Evolutionary conservation across 495 filamentous ascomycete genomes (phyloP), one percentile per base, ranked within the genome.

Genomic region (Astrothelium macrocarpum): DNA sequence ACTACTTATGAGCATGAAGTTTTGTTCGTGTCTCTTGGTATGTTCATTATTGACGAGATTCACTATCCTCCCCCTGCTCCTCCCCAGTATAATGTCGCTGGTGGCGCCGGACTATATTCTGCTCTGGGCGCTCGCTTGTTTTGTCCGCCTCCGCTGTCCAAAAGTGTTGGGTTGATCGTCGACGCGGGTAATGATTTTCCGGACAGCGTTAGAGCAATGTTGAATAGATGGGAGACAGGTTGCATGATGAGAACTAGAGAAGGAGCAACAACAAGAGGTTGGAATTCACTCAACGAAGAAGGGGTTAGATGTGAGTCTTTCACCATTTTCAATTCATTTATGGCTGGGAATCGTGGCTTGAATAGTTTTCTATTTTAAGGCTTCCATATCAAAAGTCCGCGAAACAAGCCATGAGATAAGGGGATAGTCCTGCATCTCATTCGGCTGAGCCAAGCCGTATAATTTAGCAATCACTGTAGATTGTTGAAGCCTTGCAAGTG

Each of bases 41-140:
- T 97, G 93, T 92, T 96, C 69, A 96, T 96, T 59, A 88, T 97
- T 63, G 92, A 98, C 79, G 90, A 97, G 64, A 97, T 97, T 70
- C 87, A 96, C 63, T 92, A 87, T 66, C 81, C 74, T 18, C 80
- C 82, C 16, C 81, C 82, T 39, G 82, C 71, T 69, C 82, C 85
- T 5, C 79, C 82, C 23, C 85, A 84, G 31, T 82, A 78, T 64
- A 82, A 94, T 67, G 79, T 96, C 46, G 78, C 94, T 25, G 94
- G 94, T 32, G 94, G 94, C 9, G 94, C 87, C 42, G 94, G 91
- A 16, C 79, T 90, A 18, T 98, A 90, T 73, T 85, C 88, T 1
- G 88, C 91, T 14, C 76, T 97, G 23, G 94, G 94, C 14, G 94
- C 94, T 3, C 90, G 94, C 45, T 77, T 98, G 39, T 89, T 96